Conservation (phyloP, 805 yeast genomes). For the Peterozyma toletana region DNA sequence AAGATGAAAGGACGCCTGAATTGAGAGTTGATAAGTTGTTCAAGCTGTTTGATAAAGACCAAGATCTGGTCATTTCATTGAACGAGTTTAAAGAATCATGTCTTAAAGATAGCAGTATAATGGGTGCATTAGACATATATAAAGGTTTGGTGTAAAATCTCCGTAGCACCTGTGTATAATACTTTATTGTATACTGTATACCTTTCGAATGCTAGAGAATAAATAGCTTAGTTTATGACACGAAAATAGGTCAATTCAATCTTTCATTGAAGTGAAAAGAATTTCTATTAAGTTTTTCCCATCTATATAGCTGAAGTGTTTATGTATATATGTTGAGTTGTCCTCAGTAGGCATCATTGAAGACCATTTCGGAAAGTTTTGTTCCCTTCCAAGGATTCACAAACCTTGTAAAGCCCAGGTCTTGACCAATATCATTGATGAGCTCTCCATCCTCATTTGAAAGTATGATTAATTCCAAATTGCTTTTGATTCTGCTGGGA, state of each 20-base stretch:
- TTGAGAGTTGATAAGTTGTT: constrained; percentile 79
- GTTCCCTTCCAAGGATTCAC: constrained; percentile 18
- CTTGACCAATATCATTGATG: constrained; percentile 20
- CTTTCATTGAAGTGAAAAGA: too few relatives aligned
- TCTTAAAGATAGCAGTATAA: constrained; percentile 69
- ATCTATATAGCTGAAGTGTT: too few relatives aligned
- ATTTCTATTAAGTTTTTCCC: too few relatives aligned
- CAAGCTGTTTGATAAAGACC: constrained; percentile 60
- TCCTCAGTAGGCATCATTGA: too few relatives aligned
- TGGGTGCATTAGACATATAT: constrained; percentile 70
- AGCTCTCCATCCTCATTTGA: constrained; percentile 27
- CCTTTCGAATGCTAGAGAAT: too few relatives aligned
- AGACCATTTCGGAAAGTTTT: too few relatives aligned
- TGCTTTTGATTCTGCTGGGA: constrained; percentile 24
- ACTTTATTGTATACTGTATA: too few relatives aligned
- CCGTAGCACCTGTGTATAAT: too few relatives aligned
- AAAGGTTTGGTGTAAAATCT: constrained; percentile 60
- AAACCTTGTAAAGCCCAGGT: constrained; percentile 24
- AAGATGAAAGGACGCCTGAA: constrained; percentile 90
- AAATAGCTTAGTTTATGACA: too few relatives aligned
- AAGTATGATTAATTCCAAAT: constrained; percentile 26
- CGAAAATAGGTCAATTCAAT: too few relatives aligned
- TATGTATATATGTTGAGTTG: too few relatives aligned
- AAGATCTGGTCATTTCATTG: constrained; percentile 61
- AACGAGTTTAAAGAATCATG: constrained; percentile 82